These are phyloP conservation scores for Coprinopsis sp. DNA, from an alignment of 768 basidiomycete species.

Conservation along the genomic window DNA sequence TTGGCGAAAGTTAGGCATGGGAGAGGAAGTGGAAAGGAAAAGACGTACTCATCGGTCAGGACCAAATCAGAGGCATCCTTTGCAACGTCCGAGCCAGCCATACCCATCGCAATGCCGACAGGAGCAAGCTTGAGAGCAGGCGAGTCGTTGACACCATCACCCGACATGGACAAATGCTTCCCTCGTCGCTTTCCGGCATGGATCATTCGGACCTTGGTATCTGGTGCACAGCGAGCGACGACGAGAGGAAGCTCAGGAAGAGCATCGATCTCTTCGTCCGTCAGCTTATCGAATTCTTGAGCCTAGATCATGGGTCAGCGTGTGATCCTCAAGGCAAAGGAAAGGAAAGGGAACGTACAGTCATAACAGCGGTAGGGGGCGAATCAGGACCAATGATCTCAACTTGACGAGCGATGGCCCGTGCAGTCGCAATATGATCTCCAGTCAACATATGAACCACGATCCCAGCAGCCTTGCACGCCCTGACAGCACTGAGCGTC, in stretches of 20 bases:
- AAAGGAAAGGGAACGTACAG: constrained; percentile 14
- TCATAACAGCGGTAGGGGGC: constrained; percentile 35
- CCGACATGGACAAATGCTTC: constrained; percentile 51
- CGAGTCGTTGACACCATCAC: constrained; percentile 57
- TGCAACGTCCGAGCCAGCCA: constrained; percentile 52
- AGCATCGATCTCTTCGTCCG: constrained; percentile 45
- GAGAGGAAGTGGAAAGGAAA: neutral
- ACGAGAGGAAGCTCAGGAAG: constrained; percentile 52
- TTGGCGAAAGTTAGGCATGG: neutral
- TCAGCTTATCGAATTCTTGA: constrained; percentile 47
- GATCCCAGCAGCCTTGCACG: constrained; percentile 49
- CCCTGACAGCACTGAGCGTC: constrained; percentile 45
- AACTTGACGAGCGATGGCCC: constrained; percentile 46
- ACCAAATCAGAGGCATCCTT: constrained; percentile 53
- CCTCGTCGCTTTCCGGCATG: constrained; percentile 53
- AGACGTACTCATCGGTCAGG: constrained; percentile 46
- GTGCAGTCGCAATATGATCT: constrained; percentile 49
- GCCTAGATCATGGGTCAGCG: constrained; percentile 16
- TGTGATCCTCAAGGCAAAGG: neutral
- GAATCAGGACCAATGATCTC: constrained; percentile 42
- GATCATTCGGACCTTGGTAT: constrained; percentile 53
- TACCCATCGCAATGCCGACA: constrained; percentile 57
- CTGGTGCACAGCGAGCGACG: constrained; percentile 54
- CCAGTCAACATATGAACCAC: constrained; percentile 50
- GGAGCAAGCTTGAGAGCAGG: constrained; percentile 52